Evolutionary conservation across 495 filamentous ascomycete species (phyloP), one percentile per base, ranked within the genome.

Genomic region (Neurospora hispaniola): DNA sequence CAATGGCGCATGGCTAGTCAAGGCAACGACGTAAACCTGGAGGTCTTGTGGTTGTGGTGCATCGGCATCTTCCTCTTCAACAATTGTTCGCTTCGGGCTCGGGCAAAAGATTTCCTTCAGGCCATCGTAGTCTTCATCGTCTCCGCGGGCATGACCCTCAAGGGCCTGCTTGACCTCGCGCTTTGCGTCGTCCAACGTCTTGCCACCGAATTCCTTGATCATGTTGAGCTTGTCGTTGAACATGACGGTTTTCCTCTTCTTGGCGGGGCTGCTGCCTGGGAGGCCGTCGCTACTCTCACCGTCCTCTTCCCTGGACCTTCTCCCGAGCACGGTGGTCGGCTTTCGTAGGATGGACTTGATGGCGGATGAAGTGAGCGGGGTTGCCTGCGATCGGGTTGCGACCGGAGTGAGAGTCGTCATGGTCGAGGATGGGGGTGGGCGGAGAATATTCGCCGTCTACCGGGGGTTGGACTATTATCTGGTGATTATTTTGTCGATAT

Each of bases 111-210:
- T 80, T 72, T 91, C 86, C 79, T 92, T 92, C 75, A 98, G 79
- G 68, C 84, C 84, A 71, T 94, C 89, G 77, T 96, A 96, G 69
- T 85, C 88, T 70, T 89, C 87, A 73, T 88, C 90, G 75, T 94
- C 91, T 69, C 89, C 89, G 39, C 85, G 83, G 76, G 86, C 82
- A 76, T 93, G 89, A 7, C 80, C 83, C 75, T 94, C 89, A 18
- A 98, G 86, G 2, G 91, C 93, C 73, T 88, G 86, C 77, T 86
- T 87, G 42, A 97, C 90, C 74, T 95, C 92, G 48, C 90, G 89
- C 85, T 87, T 93, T 86, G 79, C 89, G 82, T 81, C 86, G 74
- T 84, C 83, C 20, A 86, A 72, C 23, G 80, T 81, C 73, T 84
- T 80, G 71, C 78, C 73, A 69, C 81, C 80, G 46, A 86, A 80